These are phyloP conservation scores for Phaeomoniella chlamydospora DNA, from an alignment of 2,329 filamentous ascomycete species.

Conservation along the genomic window DNA sequence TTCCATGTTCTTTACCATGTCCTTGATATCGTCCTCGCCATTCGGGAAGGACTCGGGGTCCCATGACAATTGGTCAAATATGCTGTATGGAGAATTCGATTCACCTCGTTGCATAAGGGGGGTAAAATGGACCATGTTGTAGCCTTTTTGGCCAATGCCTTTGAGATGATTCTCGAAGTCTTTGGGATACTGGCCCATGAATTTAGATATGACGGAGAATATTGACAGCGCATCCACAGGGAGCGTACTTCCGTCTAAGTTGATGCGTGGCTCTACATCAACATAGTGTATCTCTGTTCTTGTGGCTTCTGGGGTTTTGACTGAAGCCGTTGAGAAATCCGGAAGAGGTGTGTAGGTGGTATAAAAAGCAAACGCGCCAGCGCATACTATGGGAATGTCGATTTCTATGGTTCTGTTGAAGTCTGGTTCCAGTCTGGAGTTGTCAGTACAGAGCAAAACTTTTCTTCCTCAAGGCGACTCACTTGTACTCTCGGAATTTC, in stretches of 20 bases:
- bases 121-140: slow-evolving; percentile 99
- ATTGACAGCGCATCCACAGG: slow-evolving; percentile 79
- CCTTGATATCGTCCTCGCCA: slow-evolving; percentile 67
- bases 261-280: slow-evolving; percentile 74
- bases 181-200: slow-evolving; percentile 82
- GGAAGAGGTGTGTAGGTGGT: slow-evolving; percentile 83
- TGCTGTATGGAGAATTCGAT: slow-evolving; percentile 94
- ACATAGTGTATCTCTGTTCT: slow-evolving; percentile 77
- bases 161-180: slow-evolving; percentile 84
- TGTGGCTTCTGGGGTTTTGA: slow-evolving; percentile 38
- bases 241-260: slow-evolving; percentile 56
- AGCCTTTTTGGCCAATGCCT: slow-evolving; percentile 79
- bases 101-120: slow-evolving; percentile 75
- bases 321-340: slow-evolving; percentile 48
- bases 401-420: slow-evolving; percentile 89
- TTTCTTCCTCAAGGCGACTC: too few species aligned
- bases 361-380: slow-evolving; percentile 90
- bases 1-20: slow-evolving; percentile 69
- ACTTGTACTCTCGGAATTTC: slow-evolving; percentile 82
- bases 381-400: slow-evolving; percentile 66
- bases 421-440: slow-evolving; percentile 64
- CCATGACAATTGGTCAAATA: slow-evolving; percentile 83
- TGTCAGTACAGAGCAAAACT: too few species aligned
- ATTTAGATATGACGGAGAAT: slow-evolving; percentile 92
- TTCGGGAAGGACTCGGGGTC: slow-evolving; percentile 69